These are phyloP conservation scores for Scedosporium boydii DNA, from an alignment of 2,329 filamentous ascomycete species.

Conservation along the genomic window DNA sequence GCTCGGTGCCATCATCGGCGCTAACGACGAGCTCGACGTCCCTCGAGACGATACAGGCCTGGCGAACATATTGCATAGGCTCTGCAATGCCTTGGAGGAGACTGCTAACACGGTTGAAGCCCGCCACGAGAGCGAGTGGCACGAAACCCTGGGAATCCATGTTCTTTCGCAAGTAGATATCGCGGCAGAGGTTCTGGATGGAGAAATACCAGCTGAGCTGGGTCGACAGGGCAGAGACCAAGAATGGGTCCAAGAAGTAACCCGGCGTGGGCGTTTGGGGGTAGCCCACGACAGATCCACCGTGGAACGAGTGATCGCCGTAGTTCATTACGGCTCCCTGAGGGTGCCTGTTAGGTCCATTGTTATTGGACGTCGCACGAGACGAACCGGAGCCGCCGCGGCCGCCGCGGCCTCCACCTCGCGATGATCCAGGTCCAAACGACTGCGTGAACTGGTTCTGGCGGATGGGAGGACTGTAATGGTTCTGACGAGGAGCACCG, in stretches of 20 bases:
- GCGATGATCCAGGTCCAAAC: constrained; percentile 22
- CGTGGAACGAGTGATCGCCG: constrained; percentile 7
- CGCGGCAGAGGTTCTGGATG: constrained; percentile 88
- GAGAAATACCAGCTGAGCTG: constrained; percentile 93
- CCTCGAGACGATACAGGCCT: constrained; percentile 52
- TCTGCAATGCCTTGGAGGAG: constrained; percentile 31
- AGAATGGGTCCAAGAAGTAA: constrained; percentile 12
- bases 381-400: constrained; percentile 17
- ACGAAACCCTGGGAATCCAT: constrained; percentile 98
- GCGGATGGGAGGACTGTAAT: constrained; percentile 34
- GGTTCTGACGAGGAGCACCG: constrained; percentile 21
- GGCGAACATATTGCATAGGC: constrained; percentile 16
- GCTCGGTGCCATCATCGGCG: constrained; percentile 62
- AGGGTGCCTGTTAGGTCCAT: constrained; percentile 12
- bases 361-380: constrained; percentile 15
- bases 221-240: constrained; percentile 31
- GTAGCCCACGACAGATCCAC: constrained; percentile 26
- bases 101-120: constrained; percentile 76
- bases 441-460: constrained; percentile 27
- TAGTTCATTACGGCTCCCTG: constrained; percentile 17
- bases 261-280: constrained; percentile 1
- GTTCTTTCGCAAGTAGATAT: constrained; percentile 74
- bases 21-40: constrained; percentile 68
- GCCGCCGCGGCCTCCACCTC: constrained; percentile 21
- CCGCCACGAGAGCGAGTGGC: constrained; percentile 64